Evolutionary conservation across 2,329 filamentous ascomycete species (phyloP).

Genomic region (Aspergillus felis): DNA sequence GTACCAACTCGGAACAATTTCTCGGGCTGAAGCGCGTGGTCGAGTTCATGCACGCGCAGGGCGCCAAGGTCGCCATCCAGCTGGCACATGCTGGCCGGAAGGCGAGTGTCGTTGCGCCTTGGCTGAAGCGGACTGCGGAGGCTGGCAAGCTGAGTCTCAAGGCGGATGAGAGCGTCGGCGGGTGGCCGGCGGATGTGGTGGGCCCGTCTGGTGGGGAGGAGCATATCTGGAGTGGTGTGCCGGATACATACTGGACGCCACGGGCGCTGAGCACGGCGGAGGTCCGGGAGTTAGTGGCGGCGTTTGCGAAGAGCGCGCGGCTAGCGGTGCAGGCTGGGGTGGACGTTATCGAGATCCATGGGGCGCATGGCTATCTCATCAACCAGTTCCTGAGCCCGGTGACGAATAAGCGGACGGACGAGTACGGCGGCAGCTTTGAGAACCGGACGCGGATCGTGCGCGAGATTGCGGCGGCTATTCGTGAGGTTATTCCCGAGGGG

Average conservation of each 20-base stretch:
- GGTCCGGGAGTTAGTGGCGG: slow-evolving; percentile 60
- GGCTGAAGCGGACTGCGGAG: slow-evolving; percentile 32
- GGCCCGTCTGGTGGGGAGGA: slow-evolving; percentile 39
- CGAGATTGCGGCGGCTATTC: slow-evolving; percentile 60
- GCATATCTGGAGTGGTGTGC: slow-evolving; percentile 58
- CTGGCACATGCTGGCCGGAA: slow-evolving; percentile 73
- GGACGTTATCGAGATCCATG: slow-evolving; percentile 75
- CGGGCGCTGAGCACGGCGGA: slow-evolving; percentile 64
- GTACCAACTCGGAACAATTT: slow-evolving; percentile 55
- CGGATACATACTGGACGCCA: slow-evolving; percentile 56
- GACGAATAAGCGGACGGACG: slow-evolving; percentile 62
- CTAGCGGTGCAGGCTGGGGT: slow-evolving; percentile 65
- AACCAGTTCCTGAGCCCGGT: slow-evolving; percentile 66
- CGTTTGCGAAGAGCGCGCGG: slow-evolving; percentile 56
- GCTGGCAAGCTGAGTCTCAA: slow-evolving; percentile 17
- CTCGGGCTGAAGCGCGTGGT: slow-evolving; percentile 62
- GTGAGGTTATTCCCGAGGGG: slow-evolving; percentile 57
- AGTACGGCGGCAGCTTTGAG: slow-evolving; percentile 48
- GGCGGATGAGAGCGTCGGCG: slow-evolving; percentile 49
- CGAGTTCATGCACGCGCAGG: slow-evolving; percentile 74
- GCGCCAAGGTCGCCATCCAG: slow-evolving; percentile 73
- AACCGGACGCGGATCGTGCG: slow-evolving; percentile 65
- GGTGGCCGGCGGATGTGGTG: slow-evolving; percentile 51
- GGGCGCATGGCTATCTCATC: slow-evolving; percentile 73
- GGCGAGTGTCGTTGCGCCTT: slow-evolving; percentile 53